phyloP scores from a whole-genome alignment of 441 rosid genomes.

The Adansonia grandidieri region DNA sequence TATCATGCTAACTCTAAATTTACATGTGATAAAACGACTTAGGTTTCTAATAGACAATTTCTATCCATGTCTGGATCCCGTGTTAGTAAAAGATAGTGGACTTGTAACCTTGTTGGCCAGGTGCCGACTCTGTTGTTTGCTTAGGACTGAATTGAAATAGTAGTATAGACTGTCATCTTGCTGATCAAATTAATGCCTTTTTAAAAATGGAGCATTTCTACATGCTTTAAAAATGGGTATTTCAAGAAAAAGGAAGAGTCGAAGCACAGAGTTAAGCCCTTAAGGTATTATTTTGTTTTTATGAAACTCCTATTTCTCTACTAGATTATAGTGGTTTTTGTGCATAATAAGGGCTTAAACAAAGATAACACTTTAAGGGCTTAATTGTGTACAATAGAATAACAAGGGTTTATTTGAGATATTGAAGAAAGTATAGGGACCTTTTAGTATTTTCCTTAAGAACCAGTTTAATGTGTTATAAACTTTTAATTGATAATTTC shows the following conservation, averaged over 20 bases:
- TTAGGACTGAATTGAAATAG: background rate
- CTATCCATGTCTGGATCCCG: background rate
- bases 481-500: background rate
- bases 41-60: background rate
- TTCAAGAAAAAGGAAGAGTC: no score
- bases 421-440: background rate
- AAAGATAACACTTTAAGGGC: background rate
- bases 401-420: background rate
- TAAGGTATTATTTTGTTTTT: no score
- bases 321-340: background rate
- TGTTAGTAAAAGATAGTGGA: background rate
- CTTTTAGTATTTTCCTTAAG: background rate
- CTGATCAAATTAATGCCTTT: background rate
- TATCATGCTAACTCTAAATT: background rate
- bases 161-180: background rate
- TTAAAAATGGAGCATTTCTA: background rate
- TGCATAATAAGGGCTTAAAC: background rate
- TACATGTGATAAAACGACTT: background rate
- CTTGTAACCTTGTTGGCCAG: background rate
- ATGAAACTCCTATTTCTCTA: background rate
- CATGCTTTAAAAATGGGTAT: background rate
- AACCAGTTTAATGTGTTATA: background rate
- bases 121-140: background rate
- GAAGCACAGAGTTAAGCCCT: background rate
- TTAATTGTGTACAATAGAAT: background rate